Evolutionary conservation across 2,329 filamentous ascomycete species (phyloP).

Genomic region (Aspergillus brasiliensis): DNA sequence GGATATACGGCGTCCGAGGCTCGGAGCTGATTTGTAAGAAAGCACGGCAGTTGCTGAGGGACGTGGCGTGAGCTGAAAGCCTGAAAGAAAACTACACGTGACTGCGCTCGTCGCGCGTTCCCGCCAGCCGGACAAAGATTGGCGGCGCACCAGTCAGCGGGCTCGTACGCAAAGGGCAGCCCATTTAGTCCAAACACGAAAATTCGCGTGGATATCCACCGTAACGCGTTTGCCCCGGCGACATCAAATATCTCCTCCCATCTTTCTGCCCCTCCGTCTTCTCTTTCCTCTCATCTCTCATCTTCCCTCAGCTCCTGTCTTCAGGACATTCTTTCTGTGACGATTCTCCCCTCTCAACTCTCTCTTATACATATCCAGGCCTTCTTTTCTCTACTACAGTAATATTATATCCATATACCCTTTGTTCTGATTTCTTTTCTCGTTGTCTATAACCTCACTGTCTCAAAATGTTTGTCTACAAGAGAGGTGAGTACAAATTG

Average conservation of each 20-base stretch:
- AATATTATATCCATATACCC: conserved; percentile 28
- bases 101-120: conserved; percentile 21
- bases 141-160: background rate
- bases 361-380: conserved; percentile 2
- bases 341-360: conserved; percentile 5
- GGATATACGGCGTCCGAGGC: background rate
- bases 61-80: conserved; percentile 9
- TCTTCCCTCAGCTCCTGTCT: conserved; percentile 21
- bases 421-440: conserved; percentile 17
- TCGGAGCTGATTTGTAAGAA: conserved; percentile 7
- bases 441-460: conserved; percentile 14
- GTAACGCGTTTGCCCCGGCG: conserved; percentile 35
- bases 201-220: conserved; percentile 34
- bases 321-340: conserved; percentile 10
- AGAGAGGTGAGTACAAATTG: conserved; percentile 56
- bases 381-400: conserved; percentile 15
- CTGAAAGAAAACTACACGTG: conserved; percentile 24
- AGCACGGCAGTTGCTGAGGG: background rate
- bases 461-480: conserved; percentile 62
- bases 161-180: conserved; percentile 22
- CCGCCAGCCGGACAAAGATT: conserved; percentile 15
- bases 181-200: conserved; percentile 37
- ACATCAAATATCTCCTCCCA: conserved; percentile 35
- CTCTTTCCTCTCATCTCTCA: conserved; percentile 27
- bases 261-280: conserved; percentile 31